Percentiles rank a stretch among this genome's conserved stretches.
These are phyloP conservation scores for Cercis canadensis DNA, from an alignment of 306 rosid genomes.

Conservation along the genomic window DNA sequence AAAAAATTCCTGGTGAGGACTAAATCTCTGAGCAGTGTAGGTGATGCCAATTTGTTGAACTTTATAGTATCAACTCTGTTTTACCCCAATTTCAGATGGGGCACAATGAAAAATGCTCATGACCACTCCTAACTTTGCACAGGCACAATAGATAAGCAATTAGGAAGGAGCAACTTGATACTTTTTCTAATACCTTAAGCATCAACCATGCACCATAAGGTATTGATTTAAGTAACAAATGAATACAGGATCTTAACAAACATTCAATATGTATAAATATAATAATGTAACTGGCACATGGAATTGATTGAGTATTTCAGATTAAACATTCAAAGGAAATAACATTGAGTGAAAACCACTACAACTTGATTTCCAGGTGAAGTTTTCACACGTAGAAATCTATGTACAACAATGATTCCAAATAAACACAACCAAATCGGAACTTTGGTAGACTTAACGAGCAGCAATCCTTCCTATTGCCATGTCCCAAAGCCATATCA, in stretches of 20 bases:
- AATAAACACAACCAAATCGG: not conserved
- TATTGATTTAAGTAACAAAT: not conserved
- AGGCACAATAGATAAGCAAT: too few relatives aligned
- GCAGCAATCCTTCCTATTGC: not conserved
- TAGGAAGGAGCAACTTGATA: not conserved
- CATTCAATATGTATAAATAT: slow-evolving; percentile 1
- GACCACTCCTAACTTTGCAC: too few relatives aligned
- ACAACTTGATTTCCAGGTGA: slow-evolving; percentile 32
- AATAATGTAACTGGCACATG: slow-evolving; percentile 8
- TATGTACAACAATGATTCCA: slow-evolving; percentile 35
- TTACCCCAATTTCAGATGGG: too few relatives aligned
- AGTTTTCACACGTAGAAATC: slow-evolving; percentile 24
- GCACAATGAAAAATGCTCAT: too few relatives aligned
- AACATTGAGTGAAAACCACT: slow-evolving; percentile 27
- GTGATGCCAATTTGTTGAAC: too few relatives aligned
- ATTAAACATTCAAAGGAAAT: slow-evolving; percentile 35
- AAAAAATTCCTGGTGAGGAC: too few relatives aligned
- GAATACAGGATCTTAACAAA: not conserved
- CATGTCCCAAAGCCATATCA: slow-evolving; percentile 21
- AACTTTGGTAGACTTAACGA: not conserved
- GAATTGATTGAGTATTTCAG: slow-evolving; percentile 1
- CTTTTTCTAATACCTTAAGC: slow-evolving; percentile 9
- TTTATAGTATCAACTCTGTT: too few relatives aligned
- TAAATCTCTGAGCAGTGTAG: too few relatives aligned
- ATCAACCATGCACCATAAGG: not conserved